Percentiles rank a stretch among this genome's conserved stretches.
These are phyloP conservation scores for Diaporthe eres DNA, from an alignment of 2,329 filamentous ascomycete species.

Conservation along the genomic window DNA sequence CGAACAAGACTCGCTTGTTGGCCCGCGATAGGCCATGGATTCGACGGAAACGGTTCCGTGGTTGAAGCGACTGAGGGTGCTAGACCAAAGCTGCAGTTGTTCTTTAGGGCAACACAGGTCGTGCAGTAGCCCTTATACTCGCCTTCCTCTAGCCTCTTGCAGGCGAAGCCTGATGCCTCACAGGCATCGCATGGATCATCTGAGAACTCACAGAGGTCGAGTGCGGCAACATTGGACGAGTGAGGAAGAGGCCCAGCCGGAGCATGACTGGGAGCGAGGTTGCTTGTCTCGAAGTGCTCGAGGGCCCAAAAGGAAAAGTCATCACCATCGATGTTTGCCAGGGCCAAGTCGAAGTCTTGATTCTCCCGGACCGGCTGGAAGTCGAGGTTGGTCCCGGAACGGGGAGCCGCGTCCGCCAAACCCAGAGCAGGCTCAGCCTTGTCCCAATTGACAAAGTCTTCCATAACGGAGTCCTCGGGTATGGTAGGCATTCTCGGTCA, in stretches of 20 bases:
- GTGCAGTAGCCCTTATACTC: conserved; percentile 73
- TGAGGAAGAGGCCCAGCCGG: conserved; percentile 33
- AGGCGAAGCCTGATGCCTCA: conserved; percentile 66
- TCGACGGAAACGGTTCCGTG: conserved; percentile 58
- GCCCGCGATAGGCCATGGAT: conserved; percentile 62
- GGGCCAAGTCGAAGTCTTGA: conserved; percentile 65
- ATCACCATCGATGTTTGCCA: conserved; percentile 70
- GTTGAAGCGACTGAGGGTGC: conserved; percentile 52
- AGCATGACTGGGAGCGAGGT: conserved; percentile 47
- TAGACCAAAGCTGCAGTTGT: conserved; percentile 70
- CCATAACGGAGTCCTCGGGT: conserved; percentile 54
- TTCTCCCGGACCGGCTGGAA: conserved; percentile 42
- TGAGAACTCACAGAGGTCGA: conserved; percentile 59
- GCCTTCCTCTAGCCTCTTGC: conserved; percentile 73
- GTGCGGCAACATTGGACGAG: conserved; percentile 42
- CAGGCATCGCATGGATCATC: conserved; percentile 67
- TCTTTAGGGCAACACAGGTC: conserved; percentile 71
- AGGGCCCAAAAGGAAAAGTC: conserved; percentile 73
- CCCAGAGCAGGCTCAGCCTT: conserved; percentile 56
- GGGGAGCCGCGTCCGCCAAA: conserved; percentile 47
- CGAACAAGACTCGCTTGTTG: conserved; percentile 57
- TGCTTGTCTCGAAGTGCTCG: conserved; percentile 67
- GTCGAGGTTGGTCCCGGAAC: conserved; percentile 54
- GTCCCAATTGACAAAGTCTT: conserved; percentile 77
- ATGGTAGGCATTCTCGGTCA: conserved; percentile 42